These are phyloP conservation scores for Stramenopiles sp. DNA, from an alignment of 352 stramenopile genomes.

Conservation along the genomic window DNA sequence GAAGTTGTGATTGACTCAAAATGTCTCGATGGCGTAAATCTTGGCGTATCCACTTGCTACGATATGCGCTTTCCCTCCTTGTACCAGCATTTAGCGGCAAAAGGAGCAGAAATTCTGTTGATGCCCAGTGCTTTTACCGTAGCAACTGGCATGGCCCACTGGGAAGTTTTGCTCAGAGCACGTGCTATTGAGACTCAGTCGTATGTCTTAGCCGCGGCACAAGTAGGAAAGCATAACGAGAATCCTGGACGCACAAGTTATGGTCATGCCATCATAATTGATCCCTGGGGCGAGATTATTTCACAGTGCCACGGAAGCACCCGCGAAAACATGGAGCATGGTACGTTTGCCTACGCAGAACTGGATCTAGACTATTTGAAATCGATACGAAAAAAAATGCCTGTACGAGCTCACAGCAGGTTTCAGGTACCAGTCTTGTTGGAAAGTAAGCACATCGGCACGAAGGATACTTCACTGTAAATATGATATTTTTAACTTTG, in stretches of 20 bases:
- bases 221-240: conserved; percentile 42
- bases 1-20: conserved; percentile 25
- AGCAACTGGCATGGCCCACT: conserved; percentile 53
- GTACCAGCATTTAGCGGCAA: conserved; percentile 34
- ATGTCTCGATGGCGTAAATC: not conserved
- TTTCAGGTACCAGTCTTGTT: not conserved
- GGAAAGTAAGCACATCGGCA: not conserved
- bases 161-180: conserved; percentile 48
- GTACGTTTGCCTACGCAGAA: conserved; percentile 33
- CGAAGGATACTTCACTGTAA: not conserved
- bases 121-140: conserved; percentile 56
- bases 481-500: too few relatives aligned
- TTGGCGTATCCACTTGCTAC: conserved; percentile 58
- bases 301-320: not conserved
- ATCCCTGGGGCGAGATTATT: conserved; percentile 37
- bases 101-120: conserved; percentile 39
- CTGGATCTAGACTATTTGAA: conserved; percentile 34
- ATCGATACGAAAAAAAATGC: conserved; percentile 36
- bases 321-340: conserved; percentile 21
- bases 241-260: conserved; percentile 29
- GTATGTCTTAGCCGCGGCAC: conserved; percentile 53
- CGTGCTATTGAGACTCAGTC: conserved; percentile 60
- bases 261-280: conserved; percentile 34
- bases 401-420: conserved; percentile 35
- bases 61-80: conserved; percentile 62